phyloP scores from a whole-genome alignment of 108 stramenopile species.

The Fragilaria crotonensis region DNA sequence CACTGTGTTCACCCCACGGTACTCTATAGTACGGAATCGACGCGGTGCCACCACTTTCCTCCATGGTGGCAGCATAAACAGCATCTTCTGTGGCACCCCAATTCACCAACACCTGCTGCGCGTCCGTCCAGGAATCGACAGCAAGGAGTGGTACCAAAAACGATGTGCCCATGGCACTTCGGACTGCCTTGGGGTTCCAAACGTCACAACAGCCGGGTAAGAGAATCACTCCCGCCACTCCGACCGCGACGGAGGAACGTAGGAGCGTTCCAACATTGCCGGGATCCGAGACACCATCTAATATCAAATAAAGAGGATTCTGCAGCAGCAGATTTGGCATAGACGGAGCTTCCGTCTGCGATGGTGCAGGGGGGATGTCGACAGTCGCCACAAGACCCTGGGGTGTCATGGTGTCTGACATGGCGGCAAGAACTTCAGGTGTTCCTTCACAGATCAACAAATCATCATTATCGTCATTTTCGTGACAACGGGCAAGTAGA shows the following conservation, averaged over 20 bases:
- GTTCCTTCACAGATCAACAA: conserved; percentile 35
- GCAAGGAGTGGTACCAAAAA: conserved; percentile 66
- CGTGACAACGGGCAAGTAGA: not conserved
- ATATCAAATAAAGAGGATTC: conserved; percentile 51
- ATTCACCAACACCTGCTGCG: conserved; percentile 25
- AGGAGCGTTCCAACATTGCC: conserved; percentile 83
- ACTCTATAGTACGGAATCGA: conserved; percentile 40
- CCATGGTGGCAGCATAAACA: conserved; percentile 4
- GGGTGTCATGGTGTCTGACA: conserved; percentile 63
- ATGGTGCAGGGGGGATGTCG: conserved; percentile 39
- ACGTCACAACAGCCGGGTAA: conserved; percentile 73
- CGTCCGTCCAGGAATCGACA: conserved; percentile 23
- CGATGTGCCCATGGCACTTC: conserved; percentile 73
- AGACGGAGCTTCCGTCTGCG: not conserved
- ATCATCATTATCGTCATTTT: conserved; percentile 12
- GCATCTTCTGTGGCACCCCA: conserved; percentile 72
- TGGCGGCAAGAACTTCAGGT: conserved; percentile 50
- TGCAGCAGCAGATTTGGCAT: not conserved
- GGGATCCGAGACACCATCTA: conserved; percentile 84
- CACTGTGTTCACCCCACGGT: conserved; percentile 28
- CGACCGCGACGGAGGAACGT: conserved; percentile 56
- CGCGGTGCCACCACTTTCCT: not conserved
- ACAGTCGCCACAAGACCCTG: conserved; percentile 80
- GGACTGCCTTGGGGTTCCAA: conserved; percentile 80
- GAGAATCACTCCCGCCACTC: conserved; percentile 55